Conservation (phyloP, 768 basidiomycete genomes). For the Leccinum subgranulosum region DNA sequence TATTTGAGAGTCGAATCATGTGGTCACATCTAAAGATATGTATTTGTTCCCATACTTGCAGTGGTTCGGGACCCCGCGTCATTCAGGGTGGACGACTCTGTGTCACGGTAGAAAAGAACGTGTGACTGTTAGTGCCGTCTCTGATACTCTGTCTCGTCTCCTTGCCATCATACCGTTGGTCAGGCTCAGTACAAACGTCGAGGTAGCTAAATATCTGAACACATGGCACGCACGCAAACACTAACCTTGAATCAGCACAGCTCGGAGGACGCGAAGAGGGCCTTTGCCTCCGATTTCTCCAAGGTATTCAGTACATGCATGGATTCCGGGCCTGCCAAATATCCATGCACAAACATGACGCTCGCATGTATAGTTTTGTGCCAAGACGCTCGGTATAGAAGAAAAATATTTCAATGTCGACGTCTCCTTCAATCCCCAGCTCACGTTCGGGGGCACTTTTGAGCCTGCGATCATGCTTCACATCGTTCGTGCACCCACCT, state of each 20-base stretch:
- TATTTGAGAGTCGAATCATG: neutral
- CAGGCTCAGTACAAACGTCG: constrained; percentile 38
- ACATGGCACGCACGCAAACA: neutral
- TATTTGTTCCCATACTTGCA: neutral
- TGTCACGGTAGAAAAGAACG: no score
- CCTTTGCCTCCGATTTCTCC: constrained; percentile 31
- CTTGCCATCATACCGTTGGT: constrained; percentile 34
- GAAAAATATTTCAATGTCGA: neutral
- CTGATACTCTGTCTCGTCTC: neutral
- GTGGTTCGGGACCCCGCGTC: neutral
- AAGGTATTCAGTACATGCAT: no score
- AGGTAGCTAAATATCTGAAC: constrained; percentile 17
- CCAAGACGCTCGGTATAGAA: constrained; percentile 37
- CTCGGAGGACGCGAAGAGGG: constrained; percentile 30
- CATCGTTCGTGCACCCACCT: constrained; percentile 43
- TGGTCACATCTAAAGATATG: neutral
- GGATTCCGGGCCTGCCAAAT: no score
- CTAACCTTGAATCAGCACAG: constrained; percentile 6
- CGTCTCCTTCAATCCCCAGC: neutral
- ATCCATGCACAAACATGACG: neutral
- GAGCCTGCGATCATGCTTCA: constrained; percentile 62
- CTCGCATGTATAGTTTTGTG: constrained; percentile 41
- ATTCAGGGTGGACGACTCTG: neutral
- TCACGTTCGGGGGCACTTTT: constrained; percentile 41
- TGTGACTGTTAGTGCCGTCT: neutral